These are phyloP conservation scores for Beauveria bassiana DNA, from an alignment of 2,329 filamentous ascomycete species.

Conservation along the genomic window DNA sequence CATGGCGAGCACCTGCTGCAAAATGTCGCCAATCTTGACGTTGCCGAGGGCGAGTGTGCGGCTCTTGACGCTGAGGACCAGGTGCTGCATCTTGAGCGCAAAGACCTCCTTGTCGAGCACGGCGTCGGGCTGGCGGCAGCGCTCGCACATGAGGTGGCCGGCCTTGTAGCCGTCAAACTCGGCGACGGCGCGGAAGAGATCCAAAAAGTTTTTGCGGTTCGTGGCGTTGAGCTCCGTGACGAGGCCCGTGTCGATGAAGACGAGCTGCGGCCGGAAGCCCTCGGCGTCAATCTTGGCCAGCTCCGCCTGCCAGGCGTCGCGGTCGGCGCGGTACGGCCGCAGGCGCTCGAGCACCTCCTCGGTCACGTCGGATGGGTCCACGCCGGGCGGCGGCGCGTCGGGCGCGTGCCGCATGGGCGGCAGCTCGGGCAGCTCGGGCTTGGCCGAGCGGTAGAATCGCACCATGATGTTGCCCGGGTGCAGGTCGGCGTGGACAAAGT, in stretches of 20 bases:
- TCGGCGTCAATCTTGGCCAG: slow-evolving; percentile 73
- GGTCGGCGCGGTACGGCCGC: slow-evolving; percentile 60
- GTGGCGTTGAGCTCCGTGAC: slow-evolving; percentile 85
- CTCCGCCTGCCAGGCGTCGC: slow-evolving; percentile 63
- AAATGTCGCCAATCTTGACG: slow-evolving; percentile 90
- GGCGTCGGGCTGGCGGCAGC: slow-evolving; percentile 84
- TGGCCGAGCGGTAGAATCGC: slow-evolving; percentile 82
- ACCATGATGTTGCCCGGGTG: slow-evolving; percentile 99
- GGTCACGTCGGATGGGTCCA: slow-evolving; percentile 65
- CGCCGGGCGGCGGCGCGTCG: slow-evolving; percentile 27
- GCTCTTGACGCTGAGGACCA: slow-evolving; percentile 85
- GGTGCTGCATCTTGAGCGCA: slow-evolving; percentile 91
- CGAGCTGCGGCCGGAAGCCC: slow-evolving; percentile 85
- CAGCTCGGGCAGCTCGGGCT: slow-evolving; percentile 50
- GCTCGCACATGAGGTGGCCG: slow-evolving; percentile 90
- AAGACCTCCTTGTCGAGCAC: slow-evolving; percentile 88
- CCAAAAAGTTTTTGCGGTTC: slow-evolving; percentile 86
- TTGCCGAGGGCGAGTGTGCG: slow-evolving; percentile 86
- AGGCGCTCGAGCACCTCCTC: slow-evolving; percentile 78
- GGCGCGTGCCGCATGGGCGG: slow-evolving; percentile 20
- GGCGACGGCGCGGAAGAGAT: slow-evolving; percentile 89
- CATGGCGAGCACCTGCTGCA: slow-evolving; percentile 86
- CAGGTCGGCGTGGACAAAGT: slow-evolving; percentile 93
- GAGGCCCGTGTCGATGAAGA: slow-evolving; percentile 95
- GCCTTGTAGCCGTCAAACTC: slow-evolving; percentile 97